A percentile compares a stretch with the other conserved stretches of the same genome.
Evolutionary conservation across 129 eudicot species (phyloP).

Genomic region (Centaurea solstitialis): DNA sequence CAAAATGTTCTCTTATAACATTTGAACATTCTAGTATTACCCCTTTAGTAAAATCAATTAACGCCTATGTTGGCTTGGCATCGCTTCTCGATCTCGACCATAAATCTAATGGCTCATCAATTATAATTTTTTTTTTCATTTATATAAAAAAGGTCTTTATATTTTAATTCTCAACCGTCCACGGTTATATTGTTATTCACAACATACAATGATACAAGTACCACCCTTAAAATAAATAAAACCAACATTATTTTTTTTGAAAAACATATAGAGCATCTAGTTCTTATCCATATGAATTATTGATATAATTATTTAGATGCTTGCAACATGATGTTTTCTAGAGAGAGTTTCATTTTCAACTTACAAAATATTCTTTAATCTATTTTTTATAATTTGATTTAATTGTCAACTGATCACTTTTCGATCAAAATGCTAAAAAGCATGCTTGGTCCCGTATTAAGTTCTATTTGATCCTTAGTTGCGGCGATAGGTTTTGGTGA

Average conservation of each 20-base stretch:
- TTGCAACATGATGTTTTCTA: slow-evolving; percentile 21
- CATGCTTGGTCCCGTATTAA: slow-evolving; percentile 13
- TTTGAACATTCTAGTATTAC: no score
- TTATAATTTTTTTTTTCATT: background rate
- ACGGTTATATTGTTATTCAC: background rate
- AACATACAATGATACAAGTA: no score
- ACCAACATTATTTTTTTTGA: background rate
- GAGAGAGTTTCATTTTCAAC: background rate
- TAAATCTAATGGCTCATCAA: background rate
- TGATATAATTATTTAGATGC: slow-evolving; percentile 37
- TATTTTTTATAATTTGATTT: background rate
- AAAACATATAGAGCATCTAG: slow-evolving; percentile 41
- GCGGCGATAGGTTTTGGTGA: background rate
- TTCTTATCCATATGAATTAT: slow-evolving; percentile 55
- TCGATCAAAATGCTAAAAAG: background rate
- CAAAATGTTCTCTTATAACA: no score
- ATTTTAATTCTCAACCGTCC: background rate
- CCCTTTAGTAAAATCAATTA: background rate
- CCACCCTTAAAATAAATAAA: background rate
- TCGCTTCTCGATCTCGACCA: background rate
- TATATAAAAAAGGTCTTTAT: no score
- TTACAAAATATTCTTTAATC: slow-evolving; percentile 26
- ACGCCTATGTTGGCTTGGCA: background rate
- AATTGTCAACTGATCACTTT: background rate
- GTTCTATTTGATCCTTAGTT: slow-evolving; percentile 12